Evolutionary conservation across 306 rosid species (phyloP).

Genomic region (Crotalaria pallida): DNA sequence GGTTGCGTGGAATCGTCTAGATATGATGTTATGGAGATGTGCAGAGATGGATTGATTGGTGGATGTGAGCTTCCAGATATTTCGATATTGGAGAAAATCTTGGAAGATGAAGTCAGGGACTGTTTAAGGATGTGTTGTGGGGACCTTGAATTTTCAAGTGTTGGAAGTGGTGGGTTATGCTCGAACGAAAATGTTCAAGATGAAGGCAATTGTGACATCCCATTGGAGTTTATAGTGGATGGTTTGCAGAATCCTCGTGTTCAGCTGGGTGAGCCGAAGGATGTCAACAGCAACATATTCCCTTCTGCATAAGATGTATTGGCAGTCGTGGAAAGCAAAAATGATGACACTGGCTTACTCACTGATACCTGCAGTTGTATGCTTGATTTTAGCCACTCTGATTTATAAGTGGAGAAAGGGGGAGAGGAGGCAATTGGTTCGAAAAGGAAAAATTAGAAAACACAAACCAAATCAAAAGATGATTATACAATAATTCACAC

Average conservation of each 20-base stretch:
- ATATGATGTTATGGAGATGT: slow-evolving; percentile 27
- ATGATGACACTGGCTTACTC: too few relatives aligned
- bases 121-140: slow-evolving; percentile 23
- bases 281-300: slow-evolving; percentile 18
- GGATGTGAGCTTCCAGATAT: slow-evolving; percentile 32
- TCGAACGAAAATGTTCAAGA: slow-evolving; percentile 25
- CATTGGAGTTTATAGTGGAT: slow-evolving; percentile 11
- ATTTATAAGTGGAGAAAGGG: too few relatives aligned
- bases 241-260: slow-evolving; percentile 22
- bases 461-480: too few relatives aligned
- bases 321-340: too few relatives aligned
- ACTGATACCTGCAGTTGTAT: too few relatives aligned
- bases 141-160: slow-evolving; percentile 19
- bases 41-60: slow-evolving; percentile 21
- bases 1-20: slow-evolving; percentile 13
- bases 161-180: slow-evolving; percentile 7
- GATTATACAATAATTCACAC: too few relatives aligned
- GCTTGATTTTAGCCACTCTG: too few relatives aligned
- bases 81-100: slow-evolving; percentile 13
- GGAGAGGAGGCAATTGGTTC: too few relatives aligned
- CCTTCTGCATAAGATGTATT: too few relatives aligned
- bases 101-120: slow-evolving; percentile 22
- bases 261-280: slow-evolving; percentile 38
- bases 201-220: slow-evolving; percentile 26
- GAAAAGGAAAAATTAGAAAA: too few relatives aligned